Evolutionary conservation across 352 stramenopile species (phyloP).

Genomic region (Phytophthora hibernalis): DNA sequence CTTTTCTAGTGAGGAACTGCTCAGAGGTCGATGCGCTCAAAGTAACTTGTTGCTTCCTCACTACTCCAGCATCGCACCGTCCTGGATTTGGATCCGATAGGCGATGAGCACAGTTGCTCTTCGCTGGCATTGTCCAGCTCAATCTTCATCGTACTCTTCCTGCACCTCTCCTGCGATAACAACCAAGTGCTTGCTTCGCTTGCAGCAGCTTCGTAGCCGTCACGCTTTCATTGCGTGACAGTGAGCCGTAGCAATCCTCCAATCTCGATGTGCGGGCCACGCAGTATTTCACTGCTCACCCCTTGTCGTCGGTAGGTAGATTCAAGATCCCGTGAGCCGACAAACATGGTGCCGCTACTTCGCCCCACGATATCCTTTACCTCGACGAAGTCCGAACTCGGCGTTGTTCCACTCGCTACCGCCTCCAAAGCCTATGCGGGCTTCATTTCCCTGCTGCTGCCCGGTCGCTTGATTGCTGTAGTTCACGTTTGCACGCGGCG

Average conservation of each 20-base stretch:
- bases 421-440: slow-evolving; percentile 62
- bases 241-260: background rate
- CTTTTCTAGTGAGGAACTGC: no score
- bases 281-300: background rate
- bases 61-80: background rate
- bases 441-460: slow-evolving; percentile 35
- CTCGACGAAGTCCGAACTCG: slow-evolving; percentile 79
- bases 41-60: no score
- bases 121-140: background rate
- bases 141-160: background rate
- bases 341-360: slow-evolving; percentile 42
- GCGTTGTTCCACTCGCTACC: slow-evolving; percentile 87
- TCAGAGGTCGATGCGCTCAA: no score
- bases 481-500: slow-evolving; percentile 32
- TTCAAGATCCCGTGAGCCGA: background rate
- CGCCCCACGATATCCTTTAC: slow-evolving; percentile 66
- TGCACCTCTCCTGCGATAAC: background rate
- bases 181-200: background rate
- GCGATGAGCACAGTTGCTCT: background rate
- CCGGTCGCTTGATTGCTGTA: slow-evolving; percentile 26
- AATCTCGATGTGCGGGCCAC: background rate
- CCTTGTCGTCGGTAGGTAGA: background rate
- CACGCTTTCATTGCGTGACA: background rate
- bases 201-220: background rate
- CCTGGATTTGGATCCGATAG: no score